These are phyloP conservation scores for Suillus bovinus DNA, from an alignment of 768 basidiomycete species.

Conservation along the genomic window DNA sequence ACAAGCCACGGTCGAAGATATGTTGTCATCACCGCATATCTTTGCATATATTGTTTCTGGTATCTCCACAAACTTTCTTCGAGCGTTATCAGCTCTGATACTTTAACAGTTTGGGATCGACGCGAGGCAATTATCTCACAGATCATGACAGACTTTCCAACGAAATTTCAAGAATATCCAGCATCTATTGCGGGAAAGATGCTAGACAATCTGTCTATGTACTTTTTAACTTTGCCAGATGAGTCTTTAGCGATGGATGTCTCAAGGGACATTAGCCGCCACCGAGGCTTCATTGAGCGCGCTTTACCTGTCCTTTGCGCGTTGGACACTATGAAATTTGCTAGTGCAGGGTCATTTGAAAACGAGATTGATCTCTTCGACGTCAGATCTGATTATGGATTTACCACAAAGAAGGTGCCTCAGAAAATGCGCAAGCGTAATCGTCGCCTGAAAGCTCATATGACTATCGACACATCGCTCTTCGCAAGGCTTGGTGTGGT, in stretches of 20 bases:
- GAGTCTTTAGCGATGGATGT: slow-evolving; percentile 15
- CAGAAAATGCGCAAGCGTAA: slow-evolving; percentile 31
- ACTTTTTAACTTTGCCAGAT: slow-evolving; percentile 25
- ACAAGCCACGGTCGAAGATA: slow-evolving; percentile 26
- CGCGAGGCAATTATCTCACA: slow-evolving; percentile 19
- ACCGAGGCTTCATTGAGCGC: slow-evolving; percentile 24
- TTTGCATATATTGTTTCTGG: slow-evolving; percentile 34
- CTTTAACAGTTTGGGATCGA: slow-evolving; percentile 17
- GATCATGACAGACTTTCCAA: slow-evolving; percentile 38
- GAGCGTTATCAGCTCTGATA: neutral
- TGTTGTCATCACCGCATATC: slow-evolving; percentile 26
- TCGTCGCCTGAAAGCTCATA: slow-evolving; percentile 12
- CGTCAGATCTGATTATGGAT: slow-evolving; percentile 7
- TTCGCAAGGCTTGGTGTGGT: slow-evolving; percentile 31
- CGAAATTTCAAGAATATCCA: slow-evolving; percentile 20
- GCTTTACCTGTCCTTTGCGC: slow-evolving; percentile 26
- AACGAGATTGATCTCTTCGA: slow-evolving; percentile 8
- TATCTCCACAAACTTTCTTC: slow-evolving; percentile 7
- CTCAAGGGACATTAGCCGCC: slow-evolving; percentile 16
- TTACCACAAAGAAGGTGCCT: slow-evolving; percentile 18
- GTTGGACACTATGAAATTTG: slow-evolving; percentile 10
- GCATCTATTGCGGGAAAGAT: slow-evolving; percentile 23
- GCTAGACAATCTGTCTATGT: slow-evolving; percentile 27
- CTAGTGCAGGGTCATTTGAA: neutral
- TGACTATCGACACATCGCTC: slow-evolving; percentile 25